Evolutionary conservation across 2,329 filamentous ascomycete species (phyloP).

Genomic region (Fusarium equiseti): DNA sequence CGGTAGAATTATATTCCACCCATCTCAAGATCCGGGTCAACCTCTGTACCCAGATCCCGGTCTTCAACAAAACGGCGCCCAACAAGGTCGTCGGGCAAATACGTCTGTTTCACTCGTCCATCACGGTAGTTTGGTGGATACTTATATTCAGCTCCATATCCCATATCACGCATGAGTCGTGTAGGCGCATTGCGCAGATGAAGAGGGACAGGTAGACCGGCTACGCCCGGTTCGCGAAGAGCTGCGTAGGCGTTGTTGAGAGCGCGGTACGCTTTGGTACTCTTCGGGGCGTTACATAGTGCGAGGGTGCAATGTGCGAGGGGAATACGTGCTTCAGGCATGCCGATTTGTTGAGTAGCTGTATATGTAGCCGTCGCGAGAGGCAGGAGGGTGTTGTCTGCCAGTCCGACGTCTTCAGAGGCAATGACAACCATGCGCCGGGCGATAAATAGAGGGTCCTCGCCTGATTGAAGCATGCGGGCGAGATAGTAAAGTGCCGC

Average conservation of each 20-base stretch:
- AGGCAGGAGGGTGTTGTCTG: slow-evolving; percentile 84
- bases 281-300: slow-evolving; percentile 84
- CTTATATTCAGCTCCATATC: slow-evolving; percentile 92
- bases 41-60: slow-evolving; percentile 79
- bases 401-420: slow-evolving; percentile 91
- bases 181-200: slow-evolving; percentile 95
- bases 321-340: slow-evolving; percentile 94
- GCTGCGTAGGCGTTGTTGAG: slow-evolving; percentile 84
- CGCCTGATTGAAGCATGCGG: slow-evolving; percentile 94
- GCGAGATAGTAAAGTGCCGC: slow-evolving; percentile 94
- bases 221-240: slow-evolving; percentile 84
- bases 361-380: slow-evolving; percentile 89
- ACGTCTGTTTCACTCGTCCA: slow-evolving; percentile 86
- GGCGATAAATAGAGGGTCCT: slow-evolving; percentile 93
- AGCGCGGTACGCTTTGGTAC: slow-evolving; percentile 85
- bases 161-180: slow-evolving; percentile 90
- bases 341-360: slow-evolving; percentile 91
- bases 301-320: slow-evolving; percentile 89
- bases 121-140: slow-evolving; percentile 93
- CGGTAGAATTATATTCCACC: slow-evolving; percentile 32
- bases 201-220: slow-evolving; percentile 82
- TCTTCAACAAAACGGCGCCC: slow-evolving; percentile 84
- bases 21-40: slow-evolving; percentile 76
- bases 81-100: slow-evolving; percentile 81
- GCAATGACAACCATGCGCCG: slow-evolving; percentile 94